Evolutionary conservation across 257 asterid species (phyloP), one percentile per base, ranked within the genome.

Genomic region (Salvia hispanica): DNA sequence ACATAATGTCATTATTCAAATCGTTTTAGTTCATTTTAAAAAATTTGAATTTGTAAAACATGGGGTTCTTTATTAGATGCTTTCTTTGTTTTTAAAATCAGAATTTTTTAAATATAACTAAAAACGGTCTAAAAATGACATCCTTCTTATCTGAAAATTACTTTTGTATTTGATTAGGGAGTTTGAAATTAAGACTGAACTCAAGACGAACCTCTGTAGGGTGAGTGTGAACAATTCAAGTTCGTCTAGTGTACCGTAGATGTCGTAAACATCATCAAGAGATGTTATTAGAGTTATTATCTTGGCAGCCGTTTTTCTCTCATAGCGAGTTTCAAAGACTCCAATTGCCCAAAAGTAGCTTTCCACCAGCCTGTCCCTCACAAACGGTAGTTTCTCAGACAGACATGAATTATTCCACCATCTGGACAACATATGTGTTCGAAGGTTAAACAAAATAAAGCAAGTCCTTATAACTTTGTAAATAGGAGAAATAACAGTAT

Each of bases 291-390:
- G 3, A 15, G 69, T 57, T 59, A 55, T 75, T 21, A 71, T 73
- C 39, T 77, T 57, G 4, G 25, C 21, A 4, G 47, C 31, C 31
- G 21, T 76, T 14, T 46, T 72, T 25, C 87, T 40, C 11, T 50
- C 31, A 50, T 50, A 50, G 16, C 16, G 51, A 39, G 85, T 84
- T 40, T 76, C 72, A 14, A 42, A 67, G 2, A 67, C 36, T 6
- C 55, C 85, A 10, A 63, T 34, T 1, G 59, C 73, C 83, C 83
- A 79, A 4, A 79, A 71, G 60, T 71, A 86, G 57, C 63, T 55
- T 67, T 81, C 89, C 72, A 81, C 81, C 14, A 86, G 9, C 3
- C 87, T 85, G 60, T 85, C 85, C 72, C 92, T 75, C 2, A 80
- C 85, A 71, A 85, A 85, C 33, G 81, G 77, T 59, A 83, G 46